phyloP scores from a whole-genome alignment of 2,329 filamentous ascomycete genomes.

The Xylariaceae sp. region DNA sequence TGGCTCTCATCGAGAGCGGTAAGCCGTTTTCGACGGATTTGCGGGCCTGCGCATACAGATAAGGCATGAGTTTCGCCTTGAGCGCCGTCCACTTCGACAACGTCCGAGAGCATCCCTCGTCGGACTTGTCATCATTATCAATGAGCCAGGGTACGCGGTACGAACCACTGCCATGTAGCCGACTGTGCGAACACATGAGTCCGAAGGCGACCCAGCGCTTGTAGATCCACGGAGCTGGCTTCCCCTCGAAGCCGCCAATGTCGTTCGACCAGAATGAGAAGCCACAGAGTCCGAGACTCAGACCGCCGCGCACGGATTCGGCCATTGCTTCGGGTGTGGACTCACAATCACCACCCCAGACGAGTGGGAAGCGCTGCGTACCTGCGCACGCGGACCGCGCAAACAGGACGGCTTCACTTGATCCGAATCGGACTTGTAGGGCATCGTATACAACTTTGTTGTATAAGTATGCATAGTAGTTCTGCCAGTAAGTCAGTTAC shows the following conservation, averaged over 20 bases:
- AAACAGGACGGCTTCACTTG: slow-evolving; percentile 56
- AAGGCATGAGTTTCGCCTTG: slow-evolving; percentile 50
- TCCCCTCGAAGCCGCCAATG: slow-evolving; percentile 68
- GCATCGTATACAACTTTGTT: slow-evolving; percentile 66
- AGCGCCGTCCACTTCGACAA: slow-evolving; percentile 45
- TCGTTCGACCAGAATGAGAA: slow-evolving; percentile 66
- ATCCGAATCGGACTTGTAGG: slow-evolving; percentile 49
- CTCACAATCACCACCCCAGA: slow-evolving; percentile 73
- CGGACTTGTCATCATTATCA: slow-evolving; percentile 55
- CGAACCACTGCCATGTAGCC: slow-evolving; percentile 63
- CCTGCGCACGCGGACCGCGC: slow-evolving; percentile 63
- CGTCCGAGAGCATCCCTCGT: slow-evolving; percentile 49
- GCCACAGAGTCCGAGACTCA: slow-evolving; percentile 58
- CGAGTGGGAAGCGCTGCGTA: slow-evolving; percentile 62
- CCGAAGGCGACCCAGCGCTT: slow-evolving; percentile 77
- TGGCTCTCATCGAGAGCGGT: slow-evolving; percentile 58
- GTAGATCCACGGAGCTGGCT: slow-evolving; percentile 62
- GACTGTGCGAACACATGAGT: slow-evolving; percentile 63
- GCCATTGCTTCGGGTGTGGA: slow-evolving; percentile 68
- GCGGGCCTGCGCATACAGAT: slow-evolving; percentile 43
- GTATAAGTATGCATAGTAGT: slow-evolving; percentile 70
- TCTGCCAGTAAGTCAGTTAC: slow-evolving; percentile 32
- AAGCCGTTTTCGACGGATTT: slow-evolving; percentile 45
- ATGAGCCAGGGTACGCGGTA: slow-evolving; percentile 74
- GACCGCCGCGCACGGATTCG: slow-evolving; percentile 61